These are phyloP conservation scores for Erodium moschatum DNA, from an alignment of 441 rosid genomes.

Conservation along the genomic window DNA sequence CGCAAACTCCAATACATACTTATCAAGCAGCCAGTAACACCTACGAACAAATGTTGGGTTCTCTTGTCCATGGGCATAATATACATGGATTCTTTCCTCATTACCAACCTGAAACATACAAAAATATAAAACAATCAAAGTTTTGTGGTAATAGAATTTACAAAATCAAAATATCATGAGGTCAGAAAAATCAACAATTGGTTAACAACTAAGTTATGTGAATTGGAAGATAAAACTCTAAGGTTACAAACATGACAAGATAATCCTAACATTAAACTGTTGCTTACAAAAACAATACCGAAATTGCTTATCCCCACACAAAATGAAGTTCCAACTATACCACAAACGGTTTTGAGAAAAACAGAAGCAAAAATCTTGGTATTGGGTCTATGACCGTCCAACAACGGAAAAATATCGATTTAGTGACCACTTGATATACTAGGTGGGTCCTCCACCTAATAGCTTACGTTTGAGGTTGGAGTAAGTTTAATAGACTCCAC, in stretches of 20 bases:
- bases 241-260: not conserved
- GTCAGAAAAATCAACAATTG: not conserved
- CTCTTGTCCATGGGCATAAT: conserved; percentile 91
- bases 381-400: too few species aligned
- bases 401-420: too few species aligned
- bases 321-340: not conserved
- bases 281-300: not conserved
- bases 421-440: too few species aligned
- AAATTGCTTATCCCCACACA: too few species aligned
- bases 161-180: conserved; percentile 5
- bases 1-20: conserved; percentile 43
- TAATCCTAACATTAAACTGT: not conserved
- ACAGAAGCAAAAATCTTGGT: too few species aligned
- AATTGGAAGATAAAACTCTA: not conserved
- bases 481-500: too few species aligned
- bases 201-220: not conserved
- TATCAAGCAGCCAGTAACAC: conserved; percentile 97
- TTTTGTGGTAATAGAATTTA: conserved; percentile 2
- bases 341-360: not conserved
- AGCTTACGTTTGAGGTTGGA: too few species aligned
- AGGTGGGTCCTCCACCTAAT: too few species aligned
- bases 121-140: conserved; percentile 17
- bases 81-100: conserved; percentile 96
- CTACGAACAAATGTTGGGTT: conserved; percentile 85
- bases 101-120: conserved; percentile 59